phyloP scores from a whole-genome alignment of 202 grass and related monocot species.

The Musa balbisiana region DNA sequence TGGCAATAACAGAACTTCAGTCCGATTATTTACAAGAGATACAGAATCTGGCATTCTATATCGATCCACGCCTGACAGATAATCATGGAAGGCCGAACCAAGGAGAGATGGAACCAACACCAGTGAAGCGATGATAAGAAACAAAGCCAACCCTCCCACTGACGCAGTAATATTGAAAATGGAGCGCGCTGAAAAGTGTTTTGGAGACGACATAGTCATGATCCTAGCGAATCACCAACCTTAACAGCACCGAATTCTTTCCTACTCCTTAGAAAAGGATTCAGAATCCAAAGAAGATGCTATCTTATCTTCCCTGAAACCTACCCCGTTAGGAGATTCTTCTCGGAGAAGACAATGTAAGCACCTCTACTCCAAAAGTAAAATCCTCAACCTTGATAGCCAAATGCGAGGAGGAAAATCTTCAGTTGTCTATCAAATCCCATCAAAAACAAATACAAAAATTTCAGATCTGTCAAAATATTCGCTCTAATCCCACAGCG shows the following conservation, averaged over 20 bases:
- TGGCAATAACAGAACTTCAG: not conserved
- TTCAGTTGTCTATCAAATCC: not conserved
- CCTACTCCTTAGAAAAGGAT: not conserved
- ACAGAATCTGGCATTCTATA: not conserved
- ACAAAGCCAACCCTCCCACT: conserved; percentile 12
- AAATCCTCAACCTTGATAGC: not conserved
- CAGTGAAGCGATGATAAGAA: conserved; percentile 9
- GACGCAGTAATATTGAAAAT: not conserved
- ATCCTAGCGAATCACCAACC: not conserved
- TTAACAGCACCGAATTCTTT: not conserved
- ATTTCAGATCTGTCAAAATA: not conserved
- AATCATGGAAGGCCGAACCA: not conserved
- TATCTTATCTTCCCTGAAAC: not conserved
- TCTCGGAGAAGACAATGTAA: not conserved
- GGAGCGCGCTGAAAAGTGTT: not conserved
- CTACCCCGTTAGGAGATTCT: not conserved
- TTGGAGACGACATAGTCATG: not conserved
- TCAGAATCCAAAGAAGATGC: not conserved
- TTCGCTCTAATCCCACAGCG: not conserved
- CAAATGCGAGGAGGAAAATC: not conserved
- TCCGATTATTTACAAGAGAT: not conserved
- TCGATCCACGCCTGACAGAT: not conserved
- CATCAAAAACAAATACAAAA: not conserved
- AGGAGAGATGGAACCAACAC: conserved; percentile 10
- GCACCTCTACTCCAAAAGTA: not conserved